A percentile compares a stretch with the other conserved stretches of the same genome.
phyloP scores from a whole-genome alignment of 148 eudicot species.

The Cornus kousa region DNA sequence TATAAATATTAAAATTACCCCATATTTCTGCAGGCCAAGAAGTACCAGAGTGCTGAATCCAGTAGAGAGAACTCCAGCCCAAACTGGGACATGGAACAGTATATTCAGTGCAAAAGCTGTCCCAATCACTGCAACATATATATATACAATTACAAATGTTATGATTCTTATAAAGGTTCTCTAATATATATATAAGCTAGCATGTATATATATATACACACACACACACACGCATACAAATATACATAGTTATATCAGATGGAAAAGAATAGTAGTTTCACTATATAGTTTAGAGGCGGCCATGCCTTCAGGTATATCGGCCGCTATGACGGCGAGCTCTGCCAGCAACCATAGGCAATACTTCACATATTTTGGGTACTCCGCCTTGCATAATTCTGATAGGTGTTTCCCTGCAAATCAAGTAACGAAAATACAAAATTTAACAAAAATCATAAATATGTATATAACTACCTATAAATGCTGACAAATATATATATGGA shows the following conservation, averaged over 20 bases:
- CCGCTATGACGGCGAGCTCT: constrained; percentile 85
- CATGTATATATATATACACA: background rate
- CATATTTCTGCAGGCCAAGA: constrained; percentile 79
- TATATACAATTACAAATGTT: too few relatives aligned
- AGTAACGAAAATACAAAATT: background rate
- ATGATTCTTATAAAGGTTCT: too few relatives aligned
- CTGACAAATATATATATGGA: background rate
- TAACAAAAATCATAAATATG: background rate
- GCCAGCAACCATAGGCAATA: constrained; percentile 88
- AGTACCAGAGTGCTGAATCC: constrained; percentile 81
- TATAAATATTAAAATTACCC: constrained; percentile 40
- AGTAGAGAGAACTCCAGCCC: constrained; percentile 85
- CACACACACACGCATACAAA: too few relatives aligned
- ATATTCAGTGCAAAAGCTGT: constrained; percentile 88
- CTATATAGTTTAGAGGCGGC: background rate
- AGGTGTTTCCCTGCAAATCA: constrained; percentile 63
- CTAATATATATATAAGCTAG: too few relatives aligned
- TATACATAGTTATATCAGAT: background rate
- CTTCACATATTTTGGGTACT: constrained; percentile 65
- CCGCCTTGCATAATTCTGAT: constrained; percentile 81
- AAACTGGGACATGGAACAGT: constrained; percentile 69
- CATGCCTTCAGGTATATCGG: constrained; percentile 88
- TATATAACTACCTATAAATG: background rate
- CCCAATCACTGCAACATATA: constrained; percentile 58
- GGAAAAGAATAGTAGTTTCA: background rate